phyloP scores from a whole-genome alignment of 2,329 filamentous ascomycete species.

The Hirsutella minnesotensis region DNA sequence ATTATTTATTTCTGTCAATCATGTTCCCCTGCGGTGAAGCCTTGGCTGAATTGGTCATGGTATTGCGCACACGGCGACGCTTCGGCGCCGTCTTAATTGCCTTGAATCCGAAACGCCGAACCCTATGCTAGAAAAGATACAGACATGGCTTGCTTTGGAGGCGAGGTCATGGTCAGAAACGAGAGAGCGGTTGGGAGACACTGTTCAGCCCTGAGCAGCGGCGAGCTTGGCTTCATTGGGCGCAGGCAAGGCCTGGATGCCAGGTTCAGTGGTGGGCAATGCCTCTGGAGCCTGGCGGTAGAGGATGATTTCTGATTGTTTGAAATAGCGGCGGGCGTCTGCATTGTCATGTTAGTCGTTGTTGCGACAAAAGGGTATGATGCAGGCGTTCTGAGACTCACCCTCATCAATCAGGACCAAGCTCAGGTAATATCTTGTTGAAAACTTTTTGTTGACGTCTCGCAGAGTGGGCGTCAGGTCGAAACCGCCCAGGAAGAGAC shows the following conservation, averaged over 20 bases:
- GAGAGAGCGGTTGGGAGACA: background rate
- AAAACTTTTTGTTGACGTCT: slow-evolving; percentile 99
- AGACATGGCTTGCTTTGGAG: background rate
- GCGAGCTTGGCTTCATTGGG: slow-evolving; percentile 35
- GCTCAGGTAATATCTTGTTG: slow-evolving; percentile 93
- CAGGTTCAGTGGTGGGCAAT: slow-evolving; percentile 18
- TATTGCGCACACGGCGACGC: too few species aligned
- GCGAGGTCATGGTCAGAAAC: background rate
- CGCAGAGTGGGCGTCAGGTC: slow-evolving; percentile 96
- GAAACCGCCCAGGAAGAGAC: slow-evolving; percentile 93
- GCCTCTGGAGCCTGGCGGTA: slow-evolving; percentile 68
- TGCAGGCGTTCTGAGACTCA: slow-evolving; percentile 21
- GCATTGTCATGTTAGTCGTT: slow-evolving; percentile 9
- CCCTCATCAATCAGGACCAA: slow-evolving; percentile 93
- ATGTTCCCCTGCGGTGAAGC: too few species aligned
- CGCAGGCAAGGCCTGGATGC: slow-evolving; percentile 26
- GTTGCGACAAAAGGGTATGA: background rate
- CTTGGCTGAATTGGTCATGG: too few species aligned
- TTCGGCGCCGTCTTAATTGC: too few species aligned
- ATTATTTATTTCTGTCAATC: slow-evolving; percentile 9
- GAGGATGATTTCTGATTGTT: slow-evolving; percentile 96
- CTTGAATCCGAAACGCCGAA: slow-evolving; percentile 25
- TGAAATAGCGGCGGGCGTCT: slow-evolving; percentile 97
- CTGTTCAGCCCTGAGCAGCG: slow-evolving; percentile 17
- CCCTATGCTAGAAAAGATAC: slow-evolving; percentile 24